A percentile compares a stretch with the other conserved stretches of the same genome.
phyloP scores from a whole-genome alignment of 192 early-diverging fungal genomes.

The Radiomyces spectabilis region DNA sequence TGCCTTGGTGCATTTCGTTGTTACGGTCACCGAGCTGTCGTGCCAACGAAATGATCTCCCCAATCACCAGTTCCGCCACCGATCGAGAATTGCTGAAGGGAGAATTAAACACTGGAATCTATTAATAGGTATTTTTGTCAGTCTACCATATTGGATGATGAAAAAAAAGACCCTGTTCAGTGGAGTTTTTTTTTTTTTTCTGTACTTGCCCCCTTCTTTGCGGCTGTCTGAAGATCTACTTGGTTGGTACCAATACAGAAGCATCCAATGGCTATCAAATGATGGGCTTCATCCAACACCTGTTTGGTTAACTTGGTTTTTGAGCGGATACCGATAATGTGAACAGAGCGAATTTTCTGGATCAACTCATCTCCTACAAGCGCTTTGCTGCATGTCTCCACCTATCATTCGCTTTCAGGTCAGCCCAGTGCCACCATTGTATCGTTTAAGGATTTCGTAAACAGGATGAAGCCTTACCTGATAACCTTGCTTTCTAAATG shows the following conservation, averaged over 20 bases:
- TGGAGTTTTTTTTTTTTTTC: background rate
- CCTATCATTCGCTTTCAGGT: no score
- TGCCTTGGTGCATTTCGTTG: slow-evolving; percentile 85
- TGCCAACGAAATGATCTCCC: slow-evolving; percentile 84
- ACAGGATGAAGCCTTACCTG: slow-evolving; percentile 51
- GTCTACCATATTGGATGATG: no score
- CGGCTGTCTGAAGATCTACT: slow-evolving; percentile 86
- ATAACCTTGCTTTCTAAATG: slow-evolving; percentile 84
- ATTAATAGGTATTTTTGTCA: no score
- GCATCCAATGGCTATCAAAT: slow-evolving; percentile 85
- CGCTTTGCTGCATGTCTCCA: slow-evolving; percentile 85
- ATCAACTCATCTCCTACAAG: slow-evolving; percentile 79
- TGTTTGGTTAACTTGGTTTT: slow-evolving; percentile 93
- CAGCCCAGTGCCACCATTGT: no score
- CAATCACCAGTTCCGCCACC: slow-evolving; percentile 95
- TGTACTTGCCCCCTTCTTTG: slow-evolving; percentile 58
- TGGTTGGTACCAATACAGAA: slow-evolving; percentile 97
- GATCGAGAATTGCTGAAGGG: slow-evolving; percentile 94
- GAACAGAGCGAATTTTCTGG: slow-evolving; percentile 93
- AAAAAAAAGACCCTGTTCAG: slow-evolving; percentile 1
- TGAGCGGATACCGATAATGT: slow-evolving; percentile 88
- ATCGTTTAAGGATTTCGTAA: background rate
- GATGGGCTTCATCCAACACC: slow-evolving; percentile 84
- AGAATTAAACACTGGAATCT: slow-evolving; percentile 95
- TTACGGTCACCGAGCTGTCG: slow-evolving; percentile 92